Conservation (phyloP, 169 alveolate genomes). For the Plasmodium malariae region DNA sequence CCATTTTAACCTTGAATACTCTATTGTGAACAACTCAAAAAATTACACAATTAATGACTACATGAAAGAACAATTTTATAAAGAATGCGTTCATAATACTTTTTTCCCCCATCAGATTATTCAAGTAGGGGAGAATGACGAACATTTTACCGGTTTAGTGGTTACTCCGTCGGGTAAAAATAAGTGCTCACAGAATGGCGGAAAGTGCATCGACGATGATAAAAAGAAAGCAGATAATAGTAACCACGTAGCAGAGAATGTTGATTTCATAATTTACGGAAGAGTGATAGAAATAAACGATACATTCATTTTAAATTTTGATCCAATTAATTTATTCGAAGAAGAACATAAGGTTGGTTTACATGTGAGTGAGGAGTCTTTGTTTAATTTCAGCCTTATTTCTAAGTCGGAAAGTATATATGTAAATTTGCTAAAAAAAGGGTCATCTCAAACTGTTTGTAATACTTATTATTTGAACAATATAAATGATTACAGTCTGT, state of each 20-base stretch:
- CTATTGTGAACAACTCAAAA: constrained; percentile 4
- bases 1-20: constrained; percentile 34
- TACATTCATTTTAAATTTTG: constrained; percentile 52
- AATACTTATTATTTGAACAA: constrained; percentile 45
- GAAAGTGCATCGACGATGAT: not conserved
- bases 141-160: not conserved
- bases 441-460: constrained; percentile 12
- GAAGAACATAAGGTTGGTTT: constrained; percentile 1
- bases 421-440: constrained; percentile 15
- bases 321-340: constrained; percentile 19
- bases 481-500: constrained; percentile 29
- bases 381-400: constrained; percentile 20
- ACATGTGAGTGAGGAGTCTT: constrained; percentile 24
- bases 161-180: not conserved
- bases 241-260: not conserved
- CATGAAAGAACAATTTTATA: constrained; percentile 7
- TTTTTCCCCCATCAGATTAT: constrained; percentile 18
- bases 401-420: constrained; percentile 5
- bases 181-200: not conserved
- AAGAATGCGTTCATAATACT: constrained; percentile 34
- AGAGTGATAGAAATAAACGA: constrained; percentile 45
- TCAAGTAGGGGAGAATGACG: not conserved
- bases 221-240: not conserved
- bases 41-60: constrained; percentile 11
- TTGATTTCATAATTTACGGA: constrained; percentile 37